Percentiles rank a stretch among this genome's conserved stretches.
Conservation (phyloP, 2,329 filamentous ascomycete genomes). For the Penicillium sp. region DNA sequence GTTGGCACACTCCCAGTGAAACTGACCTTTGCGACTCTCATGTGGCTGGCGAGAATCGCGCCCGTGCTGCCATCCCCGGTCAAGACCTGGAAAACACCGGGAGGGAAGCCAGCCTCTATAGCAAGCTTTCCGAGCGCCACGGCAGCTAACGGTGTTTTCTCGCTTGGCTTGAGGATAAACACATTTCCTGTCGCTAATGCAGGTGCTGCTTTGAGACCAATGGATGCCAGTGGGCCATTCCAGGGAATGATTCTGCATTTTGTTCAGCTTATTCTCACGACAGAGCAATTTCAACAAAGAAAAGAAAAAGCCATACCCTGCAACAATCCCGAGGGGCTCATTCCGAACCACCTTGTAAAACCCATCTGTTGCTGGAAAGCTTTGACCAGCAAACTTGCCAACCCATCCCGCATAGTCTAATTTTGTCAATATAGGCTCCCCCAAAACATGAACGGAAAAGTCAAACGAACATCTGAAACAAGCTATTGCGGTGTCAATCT, state of each 20-base stretch:
- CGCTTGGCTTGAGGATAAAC: slow-evolving; percentile 64
- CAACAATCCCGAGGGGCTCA: slow-evolving; percentile 64
- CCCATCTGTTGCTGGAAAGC: not conserved
- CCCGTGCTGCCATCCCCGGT: slow-evolving; percentile 76
- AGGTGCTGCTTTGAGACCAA: slow-evolving; percentile 79
- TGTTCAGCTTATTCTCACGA: not conserved
- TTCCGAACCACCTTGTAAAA: slow-evolving; percentile 44
- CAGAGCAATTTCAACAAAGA: not conserved
- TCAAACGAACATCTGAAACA: no score
- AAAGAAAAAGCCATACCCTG: slow-evolving; percentile 7
- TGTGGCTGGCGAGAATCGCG: slow-evolving; percentile 62
- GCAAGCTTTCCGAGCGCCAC: slow-evolving; percentile 54
- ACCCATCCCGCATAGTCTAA: slow-evolving; percentile 6
- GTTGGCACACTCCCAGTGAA: slow-evolving; percentile 63
- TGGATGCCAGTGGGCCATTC: slow-evolving; percentile 83
- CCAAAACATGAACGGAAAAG: no score
- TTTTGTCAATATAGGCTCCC: no score
- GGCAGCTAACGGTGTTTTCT: slow-evolving; percentile 68
- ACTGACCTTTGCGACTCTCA: slow-evolving; percentile 64
- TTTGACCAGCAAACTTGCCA: slow-evolving; percentile 6
- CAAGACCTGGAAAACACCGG: slow-evolving; percentile 62
- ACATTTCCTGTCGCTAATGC: slow-evolving; percentile 63
- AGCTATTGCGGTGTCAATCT: no score
- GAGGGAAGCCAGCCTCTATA: slow-evolving; percentile 62
- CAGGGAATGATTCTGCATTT: slow-evolving; percentile 68